Conservation (phyloP, 208 protist genomes). For the Angomonas ambiguus region DNA sequence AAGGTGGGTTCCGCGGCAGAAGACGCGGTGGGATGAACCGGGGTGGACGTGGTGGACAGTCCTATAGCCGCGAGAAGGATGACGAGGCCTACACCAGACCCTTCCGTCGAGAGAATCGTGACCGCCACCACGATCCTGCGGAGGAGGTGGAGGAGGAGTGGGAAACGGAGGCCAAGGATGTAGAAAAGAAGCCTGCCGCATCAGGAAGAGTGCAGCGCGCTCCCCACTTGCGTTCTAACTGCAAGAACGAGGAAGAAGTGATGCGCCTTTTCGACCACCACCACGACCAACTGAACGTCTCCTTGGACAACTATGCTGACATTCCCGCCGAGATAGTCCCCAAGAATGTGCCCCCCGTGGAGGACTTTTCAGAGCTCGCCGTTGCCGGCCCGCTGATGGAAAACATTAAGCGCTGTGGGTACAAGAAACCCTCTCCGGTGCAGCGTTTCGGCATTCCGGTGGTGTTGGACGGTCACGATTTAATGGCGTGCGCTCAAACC, state of each 20-base stretch:
- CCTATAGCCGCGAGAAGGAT: conserved; percentile 8
- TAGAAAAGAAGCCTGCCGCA: too few relatives aligned
- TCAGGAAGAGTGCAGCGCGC: conserved; percentile 58
- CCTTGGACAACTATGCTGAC: conserved; percentile 78
- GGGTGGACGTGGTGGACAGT: conserved; percentile 12
- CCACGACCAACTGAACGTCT: conserved; percentile 74
- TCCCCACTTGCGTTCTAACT: conserved; percentile 65
- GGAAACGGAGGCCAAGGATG: not conserved
- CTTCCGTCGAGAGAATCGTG: not conserved
- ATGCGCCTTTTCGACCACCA: conserved; percentile 65
- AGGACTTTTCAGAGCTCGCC: conserved; percentile 81
- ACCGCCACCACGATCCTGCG: not conserved
- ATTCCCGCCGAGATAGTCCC: conserved; percentile 87
- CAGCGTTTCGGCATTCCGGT: conserved; percentile 97
- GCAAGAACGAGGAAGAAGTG: conserved; percentile 64
- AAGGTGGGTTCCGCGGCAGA: not conserved
- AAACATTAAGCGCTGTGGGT: conserved; percentile 95
- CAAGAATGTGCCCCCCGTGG: conserved; percentile 56
- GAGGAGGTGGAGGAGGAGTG: not conserved
- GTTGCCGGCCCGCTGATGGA: conserved; percentile 78
- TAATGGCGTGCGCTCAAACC: conserved; percentile 99
- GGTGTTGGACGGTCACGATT: conserved; percentile 84
- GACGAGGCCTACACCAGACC: not conserved
- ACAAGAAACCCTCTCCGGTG: conserved; percentile 97
- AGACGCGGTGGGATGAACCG: conserved; percentile 8